A percentile compares a stretch with the other conserved stretches of the same genome.
These are phyloP conservation scores for Thermothelomyces thermophilus DNA, from an alignment of 2,329 filamentous ascomycete genomes.

Conservation along the genomic window DNA sequence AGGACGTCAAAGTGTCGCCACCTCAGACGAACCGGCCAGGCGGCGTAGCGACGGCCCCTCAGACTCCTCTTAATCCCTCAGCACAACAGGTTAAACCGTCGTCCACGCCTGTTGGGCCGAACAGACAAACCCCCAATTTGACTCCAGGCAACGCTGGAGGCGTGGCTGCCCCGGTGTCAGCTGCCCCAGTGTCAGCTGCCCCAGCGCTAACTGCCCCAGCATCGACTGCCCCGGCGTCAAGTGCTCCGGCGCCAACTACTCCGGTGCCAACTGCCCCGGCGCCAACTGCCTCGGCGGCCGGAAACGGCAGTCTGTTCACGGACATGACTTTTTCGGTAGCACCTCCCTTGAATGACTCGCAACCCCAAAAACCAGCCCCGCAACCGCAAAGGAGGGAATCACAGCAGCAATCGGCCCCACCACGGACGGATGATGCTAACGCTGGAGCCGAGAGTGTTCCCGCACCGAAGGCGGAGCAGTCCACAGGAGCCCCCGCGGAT, in stretches of 20 bases:
- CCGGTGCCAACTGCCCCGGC: not conserved
- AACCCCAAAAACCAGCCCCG: conserved; percentile 21
- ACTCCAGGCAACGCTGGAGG: not conserved
- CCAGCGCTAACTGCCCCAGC: not conserved
- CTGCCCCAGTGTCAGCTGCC: not conserved
- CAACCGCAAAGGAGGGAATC: conserved; percentile 20
- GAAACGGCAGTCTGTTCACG: conserved; percentile 45
- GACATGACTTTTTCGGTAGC: conserved; percentile 52
- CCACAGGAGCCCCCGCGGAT: not conserved
- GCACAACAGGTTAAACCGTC: not conserved
- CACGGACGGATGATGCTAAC: conserved; percentile 19
- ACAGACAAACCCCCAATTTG: not conserved
- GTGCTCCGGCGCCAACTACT: no score
- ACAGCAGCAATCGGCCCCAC: conserved; percentile 8
- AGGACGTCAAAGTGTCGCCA: conserved; percentile 19
- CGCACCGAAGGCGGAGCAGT: not conserved
- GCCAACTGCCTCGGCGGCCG: conserved; percentile 10
- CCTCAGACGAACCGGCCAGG: conserved; percentile 13
- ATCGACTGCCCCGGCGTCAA: not conserved
- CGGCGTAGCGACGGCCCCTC: conserved; percentile 9
- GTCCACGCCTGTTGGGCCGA: not conserved
- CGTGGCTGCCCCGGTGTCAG: not conserved
- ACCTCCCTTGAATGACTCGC: conserved; percentile 31
- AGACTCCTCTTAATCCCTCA: not conserved
- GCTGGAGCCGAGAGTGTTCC: conserved; percentile 3